Conservation (phyloP, 2,329 filamentous ascomycete genomes). For the Colletotrichum aenigma region DNA sequence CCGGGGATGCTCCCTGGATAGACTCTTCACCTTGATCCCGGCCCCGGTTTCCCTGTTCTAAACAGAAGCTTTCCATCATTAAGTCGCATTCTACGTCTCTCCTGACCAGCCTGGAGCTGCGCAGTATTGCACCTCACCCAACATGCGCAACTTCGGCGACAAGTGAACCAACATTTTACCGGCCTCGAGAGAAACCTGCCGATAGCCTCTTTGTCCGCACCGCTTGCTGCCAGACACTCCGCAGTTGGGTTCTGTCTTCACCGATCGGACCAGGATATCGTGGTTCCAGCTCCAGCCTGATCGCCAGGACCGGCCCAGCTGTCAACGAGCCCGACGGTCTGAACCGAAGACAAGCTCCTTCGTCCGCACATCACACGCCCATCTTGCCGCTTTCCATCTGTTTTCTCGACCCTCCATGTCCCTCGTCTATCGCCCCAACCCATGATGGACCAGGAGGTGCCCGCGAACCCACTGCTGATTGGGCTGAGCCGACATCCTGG, state of each 20-base stretch:
- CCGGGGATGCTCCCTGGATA: neutral
- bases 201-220: neutral
- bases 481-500: neutral
- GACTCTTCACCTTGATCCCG: neutral
- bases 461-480: neutral
- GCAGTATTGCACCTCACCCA: neutral
- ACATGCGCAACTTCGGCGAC: neutral
- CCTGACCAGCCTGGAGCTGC: neutral
- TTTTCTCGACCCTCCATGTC: neutral
- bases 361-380: neutral
- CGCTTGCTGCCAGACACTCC: constrained; percentile 4
- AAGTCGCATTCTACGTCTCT: neutral
- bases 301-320: constrained; percentile 8
- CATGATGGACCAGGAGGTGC: neutral
- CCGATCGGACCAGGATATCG: constrained; percentile 3
- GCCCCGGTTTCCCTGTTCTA: neutral
- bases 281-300: constrained; percentile 4
- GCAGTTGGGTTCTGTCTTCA: constrained; percentile 2
- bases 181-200: neutral
- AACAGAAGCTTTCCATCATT: neutral
- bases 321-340: neutral
- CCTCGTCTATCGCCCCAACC: neutral
- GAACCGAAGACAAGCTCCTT: neutral
- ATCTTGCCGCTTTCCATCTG: neutral
- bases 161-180: neutral